Base-by-base conservation (phyloP, 345 rosid species). In the Eucalyptus shirleyi region DNA sequence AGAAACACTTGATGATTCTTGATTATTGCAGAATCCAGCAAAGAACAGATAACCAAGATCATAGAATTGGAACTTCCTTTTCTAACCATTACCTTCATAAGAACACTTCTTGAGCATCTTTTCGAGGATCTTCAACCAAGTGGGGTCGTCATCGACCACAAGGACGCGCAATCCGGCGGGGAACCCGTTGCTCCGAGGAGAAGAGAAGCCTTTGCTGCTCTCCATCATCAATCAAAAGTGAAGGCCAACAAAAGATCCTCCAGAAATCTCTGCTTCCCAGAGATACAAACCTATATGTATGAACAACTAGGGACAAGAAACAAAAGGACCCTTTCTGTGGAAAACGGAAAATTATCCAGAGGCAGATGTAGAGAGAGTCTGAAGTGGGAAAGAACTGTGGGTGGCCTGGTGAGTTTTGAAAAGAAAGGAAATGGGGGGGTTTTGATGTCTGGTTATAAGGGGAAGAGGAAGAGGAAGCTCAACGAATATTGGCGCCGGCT, bases 61-160 rank as follows among this genome's bases (percentile, higher is more conserved):
- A 72, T 65, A 44, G 50, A 19, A 83, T 11, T 86, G 86, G 91
- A 87, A 69, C 67, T 17, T 65, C n/a, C 80, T 42, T 5, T 11
- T 21, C 47, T 21, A 77, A 40, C 45, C 45, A 42, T 49, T 53
- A 97, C 99, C 99, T 95, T 96, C 98, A 86, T 96, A 98, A 21
- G 96, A 96, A 88, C 99, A 98, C 90, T 97, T 98, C 88, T 94
- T 98, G 88, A 98, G 99, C 99, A 98, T 98, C 97, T 96, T 98
- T 90, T 98, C 99, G 37, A 98, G 99, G 90, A 98, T 98, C 92
- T 97, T 98, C 86, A 97, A 92, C 99, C 99, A 98, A 4, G 99
- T 96, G 7, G 97, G 97, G 85, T 98, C 99, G 49, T 98, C 99
- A 77, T 98, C 99, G 30, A 98, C 99, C 5, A 98, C 99, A 32